Conservation (phyloP, 345 rosid species). For the Moringa oleifera region DNA sequence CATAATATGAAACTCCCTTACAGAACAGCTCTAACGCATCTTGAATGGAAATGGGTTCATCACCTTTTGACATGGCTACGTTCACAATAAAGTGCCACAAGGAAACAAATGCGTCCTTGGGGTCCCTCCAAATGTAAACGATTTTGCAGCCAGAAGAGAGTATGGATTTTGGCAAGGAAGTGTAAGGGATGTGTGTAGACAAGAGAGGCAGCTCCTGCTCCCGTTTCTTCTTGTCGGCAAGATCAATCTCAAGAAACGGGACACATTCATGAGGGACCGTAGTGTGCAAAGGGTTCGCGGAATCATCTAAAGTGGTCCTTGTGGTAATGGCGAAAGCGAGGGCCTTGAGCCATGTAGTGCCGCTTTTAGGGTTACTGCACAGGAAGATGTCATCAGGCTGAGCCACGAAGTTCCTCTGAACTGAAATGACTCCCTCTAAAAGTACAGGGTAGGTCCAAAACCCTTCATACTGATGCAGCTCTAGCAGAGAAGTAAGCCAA, state of each 20-base stretch:
- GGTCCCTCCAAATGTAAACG: conserved; percentile 24
- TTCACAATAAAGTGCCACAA: conserved; percentile 17
- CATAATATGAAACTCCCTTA: conserved; percentile 8
- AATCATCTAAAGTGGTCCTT: conserved; percentile 6
- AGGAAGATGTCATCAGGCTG: conserved; percentile 16
- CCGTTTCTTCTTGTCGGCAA: too few species aligned
- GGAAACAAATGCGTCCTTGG: conserved; percentile 21
- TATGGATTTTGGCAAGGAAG: conserved; percentile 10
- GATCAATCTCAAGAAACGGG: conserved; percentile 13
- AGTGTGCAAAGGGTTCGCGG: conserved; percentile 11
- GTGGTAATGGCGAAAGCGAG: conserved; percentile 17
- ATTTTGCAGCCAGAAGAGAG: conserved; percentile 14
- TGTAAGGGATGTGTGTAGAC: conserved; percentile 19
- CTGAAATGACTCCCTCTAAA: too few species aligned
- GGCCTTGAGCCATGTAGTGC: conserved; percentile 34
- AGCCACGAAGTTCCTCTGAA: conserved; percentile 13
- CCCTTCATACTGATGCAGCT: conserved; percentile 2
- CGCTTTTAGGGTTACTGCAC: conserved; percentile 18
- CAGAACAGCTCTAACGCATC: conserved; percentile 28
- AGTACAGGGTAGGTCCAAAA: neutral
- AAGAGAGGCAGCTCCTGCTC: conserved; percentile 17
- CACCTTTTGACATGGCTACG: neutral
- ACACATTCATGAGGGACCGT: conserved; percentile 15
- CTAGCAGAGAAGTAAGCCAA: neutral
- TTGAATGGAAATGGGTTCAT: neutral